A percentile compares a stretch with the other conserved stretches of the same genome.
phyloP scores from a whole-genome alignment of 129 eudicot species.

The Tanacetum coccineum region DNA sequence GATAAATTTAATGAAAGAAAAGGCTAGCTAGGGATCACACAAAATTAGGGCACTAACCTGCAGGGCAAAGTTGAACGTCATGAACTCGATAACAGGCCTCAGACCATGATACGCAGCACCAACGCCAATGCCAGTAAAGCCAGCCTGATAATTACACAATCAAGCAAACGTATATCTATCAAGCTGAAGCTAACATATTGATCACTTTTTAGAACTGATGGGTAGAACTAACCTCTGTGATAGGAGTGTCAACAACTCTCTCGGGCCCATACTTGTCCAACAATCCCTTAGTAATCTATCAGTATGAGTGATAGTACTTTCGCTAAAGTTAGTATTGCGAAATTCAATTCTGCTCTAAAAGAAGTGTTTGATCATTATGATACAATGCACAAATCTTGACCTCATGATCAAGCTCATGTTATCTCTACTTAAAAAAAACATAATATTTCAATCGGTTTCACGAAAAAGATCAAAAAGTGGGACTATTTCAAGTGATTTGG shows the following conservation, averaged over 20 bases:
- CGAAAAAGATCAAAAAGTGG: neutral
- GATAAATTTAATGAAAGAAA: too few relatives aligned
- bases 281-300: constrained; percentile 82
- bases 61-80: constrained; percentile 96
- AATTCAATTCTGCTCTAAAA: too few relatives aligned
- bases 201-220: constrained; percentile 9
- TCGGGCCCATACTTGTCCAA: constrained; percentile 92
- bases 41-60: constrained; percentile 50
- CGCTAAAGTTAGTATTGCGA: too few relatives aligned
- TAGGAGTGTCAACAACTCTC: constrained; percentile 90
- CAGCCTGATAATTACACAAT: constrained; percentile 51
- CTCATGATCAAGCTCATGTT: too few relatives aligned
- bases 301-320: too few relatives aligned
- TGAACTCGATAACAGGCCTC: constrained; percentile 84
- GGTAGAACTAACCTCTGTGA: constrained; percentile 69
- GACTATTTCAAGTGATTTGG: constrained; percentile 8
- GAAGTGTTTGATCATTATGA: too few relatives aligned
- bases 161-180: too few relatives aligned
- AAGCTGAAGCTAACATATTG: neutral
- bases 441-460: too few relatives aligned
- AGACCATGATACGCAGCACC: constrained; percentile 96
- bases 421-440: too few relatives aligned
- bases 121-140: constrained; percentile 89
- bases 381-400: too few relatives aligned
- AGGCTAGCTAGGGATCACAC: too few relatives aligned